phyloP scores from a whole-genome alignment of 768 basidiomycete species.

The Lactifluus echinatus region DNA sequence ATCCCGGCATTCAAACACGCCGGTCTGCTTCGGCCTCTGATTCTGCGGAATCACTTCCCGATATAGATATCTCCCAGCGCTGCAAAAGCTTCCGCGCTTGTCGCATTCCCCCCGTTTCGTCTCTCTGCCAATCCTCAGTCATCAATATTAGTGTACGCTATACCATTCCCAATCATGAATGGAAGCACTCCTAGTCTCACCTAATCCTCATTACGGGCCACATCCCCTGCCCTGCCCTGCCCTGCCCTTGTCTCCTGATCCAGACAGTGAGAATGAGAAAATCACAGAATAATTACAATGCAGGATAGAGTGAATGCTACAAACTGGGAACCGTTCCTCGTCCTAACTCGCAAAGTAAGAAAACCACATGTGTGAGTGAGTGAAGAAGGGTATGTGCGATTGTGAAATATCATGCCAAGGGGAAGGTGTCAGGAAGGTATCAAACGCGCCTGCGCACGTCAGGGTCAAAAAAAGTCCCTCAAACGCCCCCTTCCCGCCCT shows the following conservation, averaged over 20 bases:
- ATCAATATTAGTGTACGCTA: conserved; percentile 10
- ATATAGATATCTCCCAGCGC: conserved; percentile 12
- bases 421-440: neutral
- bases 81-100: conserved; percentile 20
- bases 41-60: conserved; percentile 17
- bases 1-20: conserved; percentile 15
- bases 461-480: neutral
- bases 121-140: conserved; percentile 15
- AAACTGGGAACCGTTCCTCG: too few relatives aligned
- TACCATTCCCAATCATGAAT: conserved; percentile 15
- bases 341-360: too few relatives aligned
- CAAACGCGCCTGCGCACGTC: neutral
- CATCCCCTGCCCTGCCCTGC: neutral
- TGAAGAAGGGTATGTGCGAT: conserved; percentile 1
- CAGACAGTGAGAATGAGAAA: neutral
- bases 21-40: conserved; percentile 1
- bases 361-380: neutral
- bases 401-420: neutral
- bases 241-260: neutral
- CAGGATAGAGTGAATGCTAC: neutral
- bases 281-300: neutral
- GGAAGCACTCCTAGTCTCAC: conserved; percentile 9
- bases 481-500: neutral
- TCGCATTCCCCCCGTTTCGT: conserved; percentile 17
- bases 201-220: conserved; percentile 8